phyloP scores from a whole-genome alignment of 805 yeast species.

The Saccharomyces cerevisiae region DNA sequence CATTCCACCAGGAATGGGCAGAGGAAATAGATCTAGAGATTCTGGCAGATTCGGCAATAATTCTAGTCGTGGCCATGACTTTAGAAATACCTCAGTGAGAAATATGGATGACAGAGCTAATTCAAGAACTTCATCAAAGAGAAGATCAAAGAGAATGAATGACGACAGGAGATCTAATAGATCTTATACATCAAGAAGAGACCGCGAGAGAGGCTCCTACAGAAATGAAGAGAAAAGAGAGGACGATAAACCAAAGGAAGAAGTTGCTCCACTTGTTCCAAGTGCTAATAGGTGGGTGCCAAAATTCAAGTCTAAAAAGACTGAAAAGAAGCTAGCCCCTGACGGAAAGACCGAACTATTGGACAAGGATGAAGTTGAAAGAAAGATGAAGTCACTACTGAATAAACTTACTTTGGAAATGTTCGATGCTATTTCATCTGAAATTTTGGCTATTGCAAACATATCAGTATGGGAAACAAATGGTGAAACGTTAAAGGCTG shows the following conservation, averaged over 20 bases:
- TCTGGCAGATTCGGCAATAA: conserved; percentile 30
- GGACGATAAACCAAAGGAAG: conserved; percentile 50
- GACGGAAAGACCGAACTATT: conserved; percentile 67
- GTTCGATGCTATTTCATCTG: conserved; percentile 72
- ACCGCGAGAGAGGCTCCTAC: conserved; percentile 34
- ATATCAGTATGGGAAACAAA: conserved; percentile 84
- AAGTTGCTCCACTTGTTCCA: conserved; percentile 71
- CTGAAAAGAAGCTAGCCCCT: conserved; percentile 60
- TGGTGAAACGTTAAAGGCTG: conserved; percentile 69
- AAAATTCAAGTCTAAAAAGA: conserved; percentile 51
- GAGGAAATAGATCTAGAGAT: conserved; percentile 24
- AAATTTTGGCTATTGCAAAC: conserved; percentile 66
- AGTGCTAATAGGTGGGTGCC: conserved; percentile 93
- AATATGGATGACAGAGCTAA: conserved; percentile 45
- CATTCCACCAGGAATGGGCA: conserved; percentile 26
- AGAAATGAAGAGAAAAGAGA: conserved; percentile 35
- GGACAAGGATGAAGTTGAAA: conserved; percentile 62
- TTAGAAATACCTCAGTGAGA: conserved; percentile 33
- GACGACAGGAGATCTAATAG: conserved; percentile 33
- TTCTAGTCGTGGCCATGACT: conserved; percentile 33
- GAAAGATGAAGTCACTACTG: conserved; percentile 78
- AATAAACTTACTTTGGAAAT: conserved; percentile 92
- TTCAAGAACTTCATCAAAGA: conserved; percentile 57
- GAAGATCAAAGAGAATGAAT: conserved; percentile 43
- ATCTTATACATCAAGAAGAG: conserved; percentile 33